These are phyloP conservation scores for Hysterangium stoloniferum DNA, from an alignment of 768 basidiomycete genomes.

Conservation along the genomic window DNA sequence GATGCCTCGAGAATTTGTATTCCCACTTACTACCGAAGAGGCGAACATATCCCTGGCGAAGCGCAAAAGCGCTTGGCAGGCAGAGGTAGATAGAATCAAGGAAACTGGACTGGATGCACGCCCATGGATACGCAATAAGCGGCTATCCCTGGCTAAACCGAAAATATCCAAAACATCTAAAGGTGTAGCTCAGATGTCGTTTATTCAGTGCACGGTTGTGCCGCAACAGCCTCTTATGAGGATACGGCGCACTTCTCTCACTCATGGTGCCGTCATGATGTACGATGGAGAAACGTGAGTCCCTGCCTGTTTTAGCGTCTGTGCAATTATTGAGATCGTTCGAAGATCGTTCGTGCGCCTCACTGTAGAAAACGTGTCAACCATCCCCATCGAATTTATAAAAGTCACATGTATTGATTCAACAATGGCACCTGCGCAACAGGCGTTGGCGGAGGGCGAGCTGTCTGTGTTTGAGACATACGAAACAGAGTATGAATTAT, in stretches of 20 bases:
- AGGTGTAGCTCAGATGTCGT: slow-evolving; percentile 33
- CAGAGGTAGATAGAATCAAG: slow-evolving; percentile 11
- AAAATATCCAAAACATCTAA: slow-evolving; percentile 17
- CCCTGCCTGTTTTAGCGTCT: background rate
- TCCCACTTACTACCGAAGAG: slow-evolving; percentile 65
- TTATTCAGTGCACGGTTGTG: slow-evolving; percentile 76
- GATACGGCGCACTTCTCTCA: slow-evolving; percentile 81
- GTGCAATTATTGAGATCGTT: slow-evolving; percentile 13
- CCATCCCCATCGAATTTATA: slow-evolving; percentile 76
- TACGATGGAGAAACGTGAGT: slow-evolving; percentile 89
- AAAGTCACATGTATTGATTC: slow-evolving; percentile 88
- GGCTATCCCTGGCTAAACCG: slow-evolving; percentile 26
- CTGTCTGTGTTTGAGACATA: slow-evolving; percentile 80
- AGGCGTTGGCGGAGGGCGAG: slow-evolving; percentile 70
- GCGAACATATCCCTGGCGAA: slow-evolving; percentile 44
- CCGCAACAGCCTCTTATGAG: slow-evolving; percentile 83
- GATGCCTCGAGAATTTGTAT: slow-evolving; percentile 56
- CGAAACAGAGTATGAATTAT: slow-evolving; percentile 79
- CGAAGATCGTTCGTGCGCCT: slow-evolving; percentile 74
- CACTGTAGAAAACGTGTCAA: slow-evolving; percentile 85
- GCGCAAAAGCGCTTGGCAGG: slow-evolving; percentile 4
- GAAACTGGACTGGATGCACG: slow-evolving; percentile 58
- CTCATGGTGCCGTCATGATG: slow-evolving; percentile 90
- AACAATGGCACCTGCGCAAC: slow-evolving; percentile 68
- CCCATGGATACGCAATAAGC: slow-evolving; percentile 46